Conservation (phyloP, 1,284 basidiomycete genomes). For the Sanghuangporus baumii region DNA sequence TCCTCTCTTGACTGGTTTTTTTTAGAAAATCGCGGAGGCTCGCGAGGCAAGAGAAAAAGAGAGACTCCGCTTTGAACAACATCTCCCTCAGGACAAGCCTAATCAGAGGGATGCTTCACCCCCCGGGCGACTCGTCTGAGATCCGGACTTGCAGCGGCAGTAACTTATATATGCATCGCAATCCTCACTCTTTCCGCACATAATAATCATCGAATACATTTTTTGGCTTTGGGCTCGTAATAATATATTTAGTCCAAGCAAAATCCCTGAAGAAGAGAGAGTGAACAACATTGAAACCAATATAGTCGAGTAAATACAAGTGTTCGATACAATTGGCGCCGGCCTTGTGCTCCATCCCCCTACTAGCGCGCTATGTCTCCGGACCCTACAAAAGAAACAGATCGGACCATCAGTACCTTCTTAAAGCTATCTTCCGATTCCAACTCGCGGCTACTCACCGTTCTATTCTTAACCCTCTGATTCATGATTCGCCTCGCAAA, state of each 20-base stretch:
- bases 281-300: neutral
- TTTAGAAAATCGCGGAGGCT: slow-evolving; percentile 56
- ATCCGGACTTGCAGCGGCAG: neutral
- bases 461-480: slow-evolving; percentile 40
- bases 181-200: neutral
- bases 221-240: neutral
- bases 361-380: slow-evolving; percentile 10
- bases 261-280: neutral
- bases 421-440: neutral
- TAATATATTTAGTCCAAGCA: neutral
- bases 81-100: slow-evolving; percentile 27
- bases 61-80: slow-evolving; percentile 35
- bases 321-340: neutral
- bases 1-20: neutral
- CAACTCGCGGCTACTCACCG: slow-evolving; percentile 22
- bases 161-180: neutral
- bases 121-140: slow-evolving; percentile 5
- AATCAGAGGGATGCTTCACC: slow-evolving; percentile 21
- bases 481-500: slow-evolving; percentile 40
- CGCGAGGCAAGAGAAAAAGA: slow-evolving; percentile 48
- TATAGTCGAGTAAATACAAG: too few relatives aligned
- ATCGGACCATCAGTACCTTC: neutral
- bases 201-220: neutral
- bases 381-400: neutral
- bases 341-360: slow-evolving; percentile 14